Conservation (phyloP, 2,329 filamentous ascomycete species). For the Aspergillus ruber region DNA sequence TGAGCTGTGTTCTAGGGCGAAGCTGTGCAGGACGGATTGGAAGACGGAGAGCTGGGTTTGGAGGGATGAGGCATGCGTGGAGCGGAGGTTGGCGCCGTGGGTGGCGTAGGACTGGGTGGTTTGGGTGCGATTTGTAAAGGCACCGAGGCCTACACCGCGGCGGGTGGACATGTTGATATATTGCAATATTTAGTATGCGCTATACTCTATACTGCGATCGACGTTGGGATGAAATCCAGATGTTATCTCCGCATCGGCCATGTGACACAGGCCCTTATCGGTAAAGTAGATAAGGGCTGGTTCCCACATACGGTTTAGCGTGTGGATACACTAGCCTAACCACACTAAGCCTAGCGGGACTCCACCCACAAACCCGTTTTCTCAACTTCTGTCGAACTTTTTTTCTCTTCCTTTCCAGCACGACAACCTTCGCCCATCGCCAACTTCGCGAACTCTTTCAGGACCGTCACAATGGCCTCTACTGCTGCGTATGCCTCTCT, state of each 20-base stretch:
- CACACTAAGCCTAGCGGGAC: no score
- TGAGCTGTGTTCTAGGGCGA: slow-evolving; percentile 87
- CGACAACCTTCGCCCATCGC: slow-evolving; percentile 32
- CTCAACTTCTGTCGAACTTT: slow-evolving; percentile 15
- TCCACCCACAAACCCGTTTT: slow-evolving; percentile 20
- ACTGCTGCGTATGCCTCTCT: slow-evolving; percentile 55
- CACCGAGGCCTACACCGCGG: slow-evolving; percentile 75
- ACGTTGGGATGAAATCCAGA: no score
- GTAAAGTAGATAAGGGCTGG: no score
- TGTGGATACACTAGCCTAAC: no score
- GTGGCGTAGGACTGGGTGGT: slow-evolving; percentile 83
- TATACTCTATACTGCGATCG: no score
- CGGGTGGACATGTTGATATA: slow-evolving; percentile 36
- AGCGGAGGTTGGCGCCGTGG: slow-evolving; percentile 82
- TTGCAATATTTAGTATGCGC: background rate
- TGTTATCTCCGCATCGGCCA: no score
- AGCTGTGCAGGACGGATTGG: slow-evolving; percentile 89
- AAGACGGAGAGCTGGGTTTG: slow-evolving; percentile 93
- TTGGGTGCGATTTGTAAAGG: slow-evolving; percentile 78
- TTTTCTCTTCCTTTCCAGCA: slow-evolving; percentile 20
- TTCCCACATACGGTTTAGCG: no score
- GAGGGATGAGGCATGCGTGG: slow-evolving; percentile 74
- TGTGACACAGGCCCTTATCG: no score
- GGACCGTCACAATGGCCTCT: slow-evolving; percentile 52
- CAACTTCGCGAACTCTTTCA: slow-evolving; percentile 36